Conservation (phyloP, 768 basidiomycete species). For the Suillus brevipes region DNA sequence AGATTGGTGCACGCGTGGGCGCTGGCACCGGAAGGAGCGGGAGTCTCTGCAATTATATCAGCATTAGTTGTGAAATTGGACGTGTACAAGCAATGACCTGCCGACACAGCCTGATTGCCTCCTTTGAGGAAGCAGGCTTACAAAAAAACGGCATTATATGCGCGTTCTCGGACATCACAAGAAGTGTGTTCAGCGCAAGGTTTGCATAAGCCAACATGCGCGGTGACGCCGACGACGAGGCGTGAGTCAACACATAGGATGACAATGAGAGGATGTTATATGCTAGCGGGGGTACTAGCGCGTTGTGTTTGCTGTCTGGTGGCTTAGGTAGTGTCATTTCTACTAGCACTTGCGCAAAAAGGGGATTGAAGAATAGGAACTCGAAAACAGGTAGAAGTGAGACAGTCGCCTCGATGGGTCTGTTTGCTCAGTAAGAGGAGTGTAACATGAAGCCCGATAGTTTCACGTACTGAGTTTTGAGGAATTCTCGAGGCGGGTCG, state of each 20-base stretch:
- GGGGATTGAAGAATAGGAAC: conserved; percentile 50
- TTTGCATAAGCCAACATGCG: conserved; percentile 64
- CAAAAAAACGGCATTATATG: conserved; percentile 48
- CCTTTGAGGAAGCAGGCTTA: conserved; percentile 32
- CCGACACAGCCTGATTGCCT: conserved; percentile 56
- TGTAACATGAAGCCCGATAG: not conserved
- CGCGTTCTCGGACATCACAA: conserved; percentile 51
- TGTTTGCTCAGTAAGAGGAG: conserved; percentile 27
- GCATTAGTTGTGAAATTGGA: conserved; percentile 3
- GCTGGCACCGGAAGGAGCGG: conserved; percentile 48
- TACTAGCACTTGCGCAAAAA: conserved; percentile 50
- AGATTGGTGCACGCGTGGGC: conserved; percentile 46
- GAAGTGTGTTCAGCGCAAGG: conserved; percentile 53
- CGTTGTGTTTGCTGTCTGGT: not conserved
- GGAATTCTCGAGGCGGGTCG: conserved; percentile 52
- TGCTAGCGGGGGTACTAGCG: conserved; percentile 37
- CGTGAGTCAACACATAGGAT: conserved; percentile 68
- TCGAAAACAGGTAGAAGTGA: conserved; percentile 63
- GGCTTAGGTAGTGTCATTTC: conserved; percentile 31
- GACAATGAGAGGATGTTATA: conserved; percentile 56
- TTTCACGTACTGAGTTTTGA: conserved; percentile 53
- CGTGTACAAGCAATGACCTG: conserved; percentile 44
- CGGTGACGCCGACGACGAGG: conserved; percentile 57
- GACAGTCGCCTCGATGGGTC: conserved; percentile 63
- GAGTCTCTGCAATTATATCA: conserved; percentile 39